Base-by-base conservation (phyloP, 2,329 filamentous ascomycete species). In the Colletotrichum sp. region DNA sequence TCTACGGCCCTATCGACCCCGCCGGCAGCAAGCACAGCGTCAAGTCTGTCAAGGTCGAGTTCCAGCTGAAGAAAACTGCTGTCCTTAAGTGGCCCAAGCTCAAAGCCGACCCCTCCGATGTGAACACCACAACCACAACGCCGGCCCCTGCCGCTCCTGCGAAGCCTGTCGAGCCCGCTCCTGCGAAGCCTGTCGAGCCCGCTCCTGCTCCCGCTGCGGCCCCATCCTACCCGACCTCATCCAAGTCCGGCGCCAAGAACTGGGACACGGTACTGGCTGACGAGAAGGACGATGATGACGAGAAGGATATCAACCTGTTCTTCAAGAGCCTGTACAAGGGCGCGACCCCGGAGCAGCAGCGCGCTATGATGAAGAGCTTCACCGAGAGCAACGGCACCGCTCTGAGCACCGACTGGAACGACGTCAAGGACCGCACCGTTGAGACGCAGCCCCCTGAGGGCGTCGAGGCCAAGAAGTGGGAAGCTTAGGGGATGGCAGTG, bases 281-380 rank as follows among this genome's bases (percentile, higher is more conserved):
- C 2, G 88, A 91, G 58, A 62, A 62, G 1, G 92, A 92, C 12
- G 89, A 90, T 0, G 89, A 90, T 0, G 89, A 91, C 1, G 89
- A 90, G 76, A 90, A 89, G 2, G 91, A 94, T 32, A 92, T 96
- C 10, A 94, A 97, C 79, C 82, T 84, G 13, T 98, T 98, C 86
- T 99, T 99, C 89, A 97, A 97, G 88, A 93, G 94, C 81, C 88
- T 99, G 2, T 98, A 96, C 86, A 92, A 94, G 77, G 89, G 87
- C 43, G 92, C 95, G 0, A 92, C 94, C 64, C 91, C 93, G 0
- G 96, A 99, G 79, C 95, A 95, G 74, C 92, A 92, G 81, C 92
- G 96, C 3, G 97, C 97, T 10, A 99, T 99, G 97, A 95, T 97
- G 92, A 99, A 99, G 91, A 98, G 95, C 82, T 98, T 95, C 81